Conservation (phyloP, 805 yeast genomes). For the Candida maesae region DNA sequence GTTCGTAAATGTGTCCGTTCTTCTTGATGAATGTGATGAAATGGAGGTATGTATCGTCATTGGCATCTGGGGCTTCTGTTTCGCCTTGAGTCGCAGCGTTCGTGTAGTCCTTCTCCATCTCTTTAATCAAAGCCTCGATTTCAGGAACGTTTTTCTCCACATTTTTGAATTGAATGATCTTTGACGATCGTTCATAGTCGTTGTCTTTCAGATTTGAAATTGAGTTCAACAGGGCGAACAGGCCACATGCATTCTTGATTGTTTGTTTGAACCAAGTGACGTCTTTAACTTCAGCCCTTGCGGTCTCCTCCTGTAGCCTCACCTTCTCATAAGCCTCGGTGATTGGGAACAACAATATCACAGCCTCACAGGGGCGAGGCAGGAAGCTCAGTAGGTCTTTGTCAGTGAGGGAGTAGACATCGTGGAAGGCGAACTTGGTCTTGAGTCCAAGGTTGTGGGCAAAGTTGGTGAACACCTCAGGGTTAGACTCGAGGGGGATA, state of each 20-base stretch:
- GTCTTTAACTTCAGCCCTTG: slow-evolving; percentile 12
- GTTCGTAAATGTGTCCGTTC: slow-evolving; percentile 64
- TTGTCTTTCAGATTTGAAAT: slow-evolving; percentile 38
- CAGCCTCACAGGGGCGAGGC: slow-evolving; percentile 75
- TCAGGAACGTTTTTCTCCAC: slow-evolving; percentile 14
- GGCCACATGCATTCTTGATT: slow-evolving; percentile 86
- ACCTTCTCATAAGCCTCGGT: slow-evolving; percentile 56
- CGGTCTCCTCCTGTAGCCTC: slow-evolving; percentile 38
- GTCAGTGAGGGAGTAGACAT: slow-evolving; percentile 82
- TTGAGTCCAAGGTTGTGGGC: slow-evolving; percentile 67
- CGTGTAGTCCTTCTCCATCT: slow-evolving; percentile 42
- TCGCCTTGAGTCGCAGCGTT: slow-evolving; percentile 35
- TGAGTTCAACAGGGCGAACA: slow-evolving; percentile 80
- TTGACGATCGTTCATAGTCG: slow-evolving; percentile 13
- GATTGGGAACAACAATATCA: slow-evolving; percentile 81
- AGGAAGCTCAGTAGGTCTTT: slow-evolving; percentile 74
- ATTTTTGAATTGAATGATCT: slow-evolving; percentile 16
- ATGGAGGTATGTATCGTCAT: slow-evolving; percentile 57
- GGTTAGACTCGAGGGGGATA: slow-evolving; percentile 89
- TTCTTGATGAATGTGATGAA: slow-evolving; percentile 68
- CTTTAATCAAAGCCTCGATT: slow-evolving; percentile 40
- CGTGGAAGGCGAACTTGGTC: slow-evolving; percentile 60
- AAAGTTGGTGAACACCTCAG: slow-evolving; percentile 71
- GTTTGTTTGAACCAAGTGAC: slow-evolving; percentile 83
- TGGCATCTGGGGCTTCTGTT: slow-evolving; percentile 63